Conservation (phyloP, 1,284 basidiomycete species). For the Pyrrhoderma noxium region DNA sequence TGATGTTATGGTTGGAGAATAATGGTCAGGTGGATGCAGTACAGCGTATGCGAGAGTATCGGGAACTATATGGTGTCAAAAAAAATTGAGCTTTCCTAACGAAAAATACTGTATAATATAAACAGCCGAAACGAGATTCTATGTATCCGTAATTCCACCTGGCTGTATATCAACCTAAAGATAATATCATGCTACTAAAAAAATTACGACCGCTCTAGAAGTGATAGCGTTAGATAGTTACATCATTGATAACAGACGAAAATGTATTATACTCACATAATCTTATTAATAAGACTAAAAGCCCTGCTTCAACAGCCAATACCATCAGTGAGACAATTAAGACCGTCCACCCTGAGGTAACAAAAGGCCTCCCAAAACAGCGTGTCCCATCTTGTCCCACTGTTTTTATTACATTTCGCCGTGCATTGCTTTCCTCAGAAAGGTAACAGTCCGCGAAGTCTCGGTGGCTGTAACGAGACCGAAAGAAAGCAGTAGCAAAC, state of each 20-base stretch:
- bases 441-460: slow-evolving; percentile 62
- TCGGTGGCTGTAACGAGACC: slow-evolving; percentile 57
- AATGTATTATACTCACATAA: slow-evolving; percentile 3
- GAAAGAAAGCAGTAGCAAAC: slow-evolving; percentile 51
- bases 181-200: no score
- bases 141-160: no score
- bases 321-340: slow-evolving; percentile 56
- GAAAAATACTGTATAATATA: no score
- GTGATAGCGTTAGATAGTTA: no score
- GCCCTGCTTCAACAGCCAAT: slow-evolving; percentile 52
- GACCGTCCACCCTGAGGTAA: slow-evolving; percentile 74
- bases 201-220: no score
- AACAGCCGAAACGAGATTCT: no score
- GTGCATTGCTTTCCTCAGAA: slow-evolving; percentile 22
- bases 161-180: no score
- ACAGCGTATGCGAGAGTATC: slow-evolving; percentile 72
- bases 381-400: slow-evolving; percentile 52
- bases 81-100: no score
- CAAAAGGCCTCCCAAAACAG: slow-evolving; percentile 67
- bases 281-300: slow-evolving; percentile 52
- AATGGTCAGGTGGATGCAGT: slow-evolving; percentile 65
- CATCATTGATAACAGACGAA: no score
- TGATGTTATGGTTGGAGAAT: slow-evolving; percentile 77
- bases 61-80: slow-evolving; percentile 66
- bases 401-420: slow-evolving; percentile 33